Evolutionary conservation across 2,329 filamentous ascomycete genomes (phyloP), one percentile per base, ranked within the genome.

Genomic region (Septoria petroselini): DNA sequence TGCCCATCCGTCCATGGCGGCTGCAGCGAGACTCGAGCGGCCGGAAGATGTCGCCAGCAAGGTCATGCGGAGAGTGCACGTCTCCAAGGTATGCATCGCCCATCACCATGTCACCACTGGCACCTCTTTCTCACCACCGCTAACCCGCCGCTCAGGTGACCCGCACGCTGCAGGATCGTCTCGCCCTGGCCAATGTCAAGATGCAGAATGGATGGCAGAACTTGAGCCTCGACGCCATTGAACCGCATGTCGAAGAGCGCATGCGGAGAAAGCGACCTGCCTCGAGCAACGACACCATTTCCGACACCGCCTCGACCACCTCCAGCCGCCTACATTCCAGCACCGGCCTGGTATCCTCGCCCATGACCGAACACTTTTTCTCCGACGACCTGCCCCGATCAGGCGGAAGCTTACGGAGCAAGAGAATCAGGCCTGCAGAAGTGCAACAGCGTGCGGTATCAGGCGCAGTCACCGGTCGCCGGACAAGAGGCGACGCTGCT

Each of bases 121-220:
- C 11, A n/a, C n/a, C n/a, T n/a, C n/a, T n/a, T 29, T 9, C 18
- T 40, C 46, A 39, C 21, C 40, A 23, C 40, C 30, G 51, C 44
- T 58, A 30, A 48, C 65, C 29, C 38, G 29, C 42, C 19, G 46
- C 54, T 23, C 63, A 97, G 93, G 95, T 98, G 76, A 93, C 91
- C 62, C 81, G 91, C 68, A 87, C 86, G 65, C 78, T 98, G 48
- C 90, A 97, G 73, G 90, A 95, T 75, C 88, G 91, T 57, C 83
- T 98, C 53, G 91, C 93, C 52, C 82, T 97, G 58, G 93, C 93
- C 68, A 93, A 94, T 71, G 93, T 96, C 80, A 97, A 97, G 75
- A 90, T 93, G 60, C 90, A 94, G 72, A 86, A 95, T 74, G 91
- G 91, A 68, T 94, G 90, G 84, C 86, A 96, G 71, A 88, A 93